Base-by-base conservation (phyloP, 495 filamentous ascomycete genomes). In the Cladorrhinum samala region DNA sequence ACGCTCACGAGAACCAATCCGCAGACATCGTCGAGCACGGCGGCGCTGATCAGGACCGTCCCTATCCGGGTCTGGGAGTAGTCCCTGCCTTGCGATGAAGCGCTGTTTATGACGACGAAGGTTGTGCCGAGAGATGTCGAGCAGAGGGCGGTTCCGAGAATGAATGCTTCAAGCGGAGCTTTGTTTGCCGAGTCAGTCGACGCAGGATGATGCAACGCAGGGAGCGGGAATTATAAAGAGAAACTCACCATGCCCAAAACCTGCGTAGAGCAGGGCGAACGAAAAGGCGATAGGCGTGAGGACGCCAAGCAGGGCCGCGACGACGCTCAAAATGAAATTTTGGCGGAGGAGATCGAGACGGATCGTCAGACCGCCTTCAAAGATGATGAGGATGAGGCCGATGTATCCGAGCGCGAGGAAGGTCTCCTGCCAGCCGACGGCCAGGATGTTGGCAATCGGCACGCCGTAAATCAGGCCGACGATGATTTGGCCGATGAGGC, bases 21-120 rank as follows among this genome's bases (percentile, higher is more conserved):
- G 14, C 87, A 76, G 1, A 93, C 85, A 70, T 92, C 89, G 66
- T 93, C 89, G 59, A 95, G 76, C 77, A 93, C 86, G 17, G 87
- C 89, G 2, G 86, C 87, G 50, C 80, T 82, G 9, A 77, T 76
- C 0, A 89, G 77, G 0, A 93, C 83, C 0, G 79, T 77, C 0
- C 88, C 89, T 1, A 91, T 66, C 2, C 85, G 75, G 1, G 84
- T 88, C 2, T 72, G 64, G 18, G 73, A 71, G 11, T 86, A 69
- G 17, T 70, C 69, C 7, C 71, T 74, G 0, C 75, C 78, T 2
- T 49, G 6, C 27, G 5, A 55, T 20, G 59, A 61, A 0, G 59
- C 53, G 36, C 81, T 78, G 11, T 71, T 70, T 0, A 95, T 73
- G 24, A 93, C 80, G 2, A 85, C 80, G 50, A 91, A 92, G 0